A percentile compares a stretch with the other conserved stretches of the same genome.
phyloP scores from a whole-genome alignment of 1,284 basidiomycete genomes.

The Kwoniella shivajii region DNA sequence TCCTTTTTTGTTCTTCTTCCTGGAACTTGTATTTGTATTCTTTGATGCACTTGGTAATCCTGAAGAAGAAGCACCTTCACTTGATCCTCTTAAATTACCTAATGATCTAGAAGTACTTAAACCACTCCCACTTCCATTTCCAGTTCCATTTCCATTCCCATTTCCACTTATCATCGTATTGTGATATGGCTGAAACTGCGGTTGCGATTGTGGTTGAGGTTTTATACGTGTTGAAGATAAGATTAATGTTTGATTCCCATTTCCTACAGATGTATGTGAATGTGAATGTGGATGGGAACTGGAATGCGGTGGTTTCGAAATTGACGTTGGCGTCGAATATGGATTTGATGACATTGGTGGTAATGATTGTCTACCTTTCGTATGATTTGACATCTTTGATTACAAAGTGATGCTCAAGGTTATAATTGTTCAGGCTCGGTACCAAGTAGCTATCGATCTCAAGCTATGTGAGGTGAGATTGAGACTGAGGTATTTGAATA shows the following conservation, averaged over 20 bases:
- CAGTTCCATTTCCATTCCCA: not conserved
- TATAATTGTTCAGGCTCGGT: too few species aligned
- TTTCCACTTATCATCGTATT: not conserved
- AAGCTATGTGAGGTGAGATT: too few species aligned
- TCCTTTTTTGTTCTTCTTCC: constrained; percentile 41
- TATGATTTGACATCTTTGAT: too few species aligned
- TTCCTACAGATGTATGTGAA: not conserved
- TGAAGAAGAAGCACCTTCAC: constrained; percentile 8
- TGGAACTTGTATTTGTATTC: constrained; percentile 13
- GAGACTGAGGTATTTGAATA: too few species aligned
- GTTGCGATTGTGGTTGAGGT: too few species aligned
- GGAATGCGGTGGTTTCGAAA: not conserved
- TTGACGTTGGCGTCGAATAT: not conserved
- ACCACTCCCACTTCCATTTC: not conserved
- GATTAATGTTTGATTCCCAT: not conserved
- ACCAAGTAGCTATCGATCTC: too few species aligned
- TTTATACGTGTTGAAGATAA: too few species aligned
- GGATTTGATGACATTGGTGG: constrained; percentile 9
- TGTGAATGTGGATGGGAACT: not conserved
- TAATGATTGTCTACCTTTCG: constrained; percentile 17
- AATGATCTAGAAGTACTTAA: constrained; percentile 4
- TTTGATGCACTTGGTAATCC: not conserved
- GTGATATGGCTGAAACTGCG: too few species aligned
- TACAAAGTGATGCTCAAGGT: too few species aligned
- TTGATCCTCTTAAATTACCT: constrained; percentile 9